Conservation (phyloP, 129 eudicot genomes). For the Arctium lappa region DNA sequence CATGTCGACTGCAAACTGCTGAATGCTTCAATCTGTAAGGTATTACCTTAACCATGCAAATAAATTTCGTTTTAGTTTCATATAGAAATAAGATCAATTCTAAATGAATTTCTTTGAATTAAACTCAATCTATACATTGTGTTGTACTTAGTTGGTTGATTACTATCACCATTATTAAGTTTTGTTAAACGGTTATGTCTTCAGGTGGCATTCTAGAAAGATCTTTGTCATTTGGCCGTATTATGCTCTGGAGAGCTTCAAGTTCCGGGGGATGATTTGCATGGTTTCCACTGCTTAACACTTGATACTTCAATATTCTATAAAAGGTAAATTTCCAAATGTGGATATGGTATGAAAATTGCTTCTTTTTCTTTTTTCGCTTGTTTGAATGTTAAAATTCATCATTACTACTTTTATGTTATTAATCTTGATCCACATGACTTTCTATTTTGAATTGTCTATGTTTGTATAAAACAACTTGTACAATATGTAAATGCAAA, state of each 20-base stretch:
- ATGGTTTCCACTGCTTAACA: conserved; percentile 65
- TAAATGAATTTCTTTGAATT: not conserved
- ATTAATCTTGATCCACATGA: not conserved
- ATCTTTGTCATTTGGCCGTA: conserved; percentile 64
- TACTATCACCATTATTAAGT: not conserved
- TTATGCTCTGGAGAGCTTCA: conserved; percentile 66
- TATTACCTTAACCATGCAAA: conserved; percentile 10
- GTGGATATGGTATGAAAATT: not conserved
- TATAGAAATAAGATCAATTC: not conserved
- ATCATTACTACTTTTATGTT: not conserved
- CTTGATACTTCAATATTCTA: conserved; percentile 78
- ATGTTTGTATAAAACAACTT: no score
- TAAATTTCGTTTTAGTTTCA: not conserved
- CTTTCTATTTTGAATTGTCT: not conserved
- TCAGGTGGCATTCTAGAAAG: conserved; percentile 81
- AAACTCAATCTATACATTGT: not conserved
- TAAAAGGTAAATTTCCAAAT: conserved; percentile 52
- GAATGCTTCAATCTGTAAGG: conserved; percentile 78
- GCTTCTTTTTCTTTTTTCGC: not conserved
- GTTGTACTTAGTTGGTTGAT: not conserved
- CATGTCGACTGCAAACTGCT: conserved; percentile 37
- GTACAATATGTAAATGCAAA: no score
- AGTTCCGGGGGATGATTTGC: conserved; percentile 33
- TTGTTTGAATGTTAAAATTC: not conserved
- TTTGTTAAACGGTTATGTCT: not conserved